phyloP scores from a whole-genome alignment of 1,284 basidiomycete genomes.

The Leccinum griseonigrum region DNA sequence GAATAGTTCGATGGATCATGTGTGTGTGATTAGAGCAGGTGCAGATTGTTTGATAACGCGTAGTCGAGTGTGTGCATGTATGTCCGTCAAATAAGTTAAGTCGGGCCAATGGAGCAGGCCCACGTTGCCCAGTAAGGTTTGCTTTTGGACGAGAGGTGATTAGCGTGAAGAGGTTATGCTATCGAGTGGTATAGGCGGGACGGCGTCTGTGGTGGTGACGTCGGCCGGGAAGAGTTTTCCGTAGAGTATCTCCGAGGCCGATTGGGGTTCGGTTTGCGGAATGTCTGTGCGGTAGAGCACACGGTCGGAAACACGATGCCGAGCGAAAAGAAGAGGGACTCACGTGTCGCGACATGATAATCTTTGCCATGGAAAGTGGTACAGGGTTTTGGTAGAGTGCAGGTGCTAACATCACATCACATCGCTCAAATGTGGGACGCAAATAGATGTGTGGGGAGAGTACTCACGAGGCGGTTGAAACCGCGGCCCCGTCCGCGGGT shows the following conservation, averaged over 20 bases:
- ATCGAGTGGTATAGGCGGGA: conserved; percentile 34
- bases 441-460: not conserved
- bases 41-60: conserved; percentile 14
- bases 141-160: conserved; percentile 20
- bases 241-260: conserved; percentile 29
- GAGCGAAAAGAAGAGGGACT: conserved; percentile 5
- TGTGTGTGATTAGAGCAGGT: conserved; percentile 30
- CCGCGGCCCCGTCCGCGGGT: conserved; percentile 22
- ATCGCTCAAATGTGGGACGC: conserved; percentile 2
- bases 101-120: conserved; percentile 5
- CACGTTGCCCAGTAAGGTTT: conserved; percentile 7
- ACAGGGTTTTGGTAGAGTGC: conserved; percentile 34
- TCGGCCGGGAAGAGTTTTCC: conserved; percentile 16
- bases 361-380: conserved; percentile 34
- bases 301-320: not conserved
- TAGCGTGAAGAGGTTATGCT: conserved; percentile 26
- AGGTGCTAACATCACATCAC: conserved; percentile 20
- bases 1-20: conserved; percentile 13
- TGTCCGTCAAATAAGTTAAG: conserved; percentile 31
- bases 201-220: conserved; percentile 32
- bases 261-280: conserved; percentile 31
- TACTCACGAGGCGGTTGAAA: conserved; percentile 34
- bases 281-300: conserved; percentile 20
- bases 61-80: conserved; percentile 23
- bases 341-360: conserved; percentile 35